phyloP scores from a whole-genome alignment of 495 filamentous ascomycete genomes.

The Aspergillus avenaceus region DNA sequence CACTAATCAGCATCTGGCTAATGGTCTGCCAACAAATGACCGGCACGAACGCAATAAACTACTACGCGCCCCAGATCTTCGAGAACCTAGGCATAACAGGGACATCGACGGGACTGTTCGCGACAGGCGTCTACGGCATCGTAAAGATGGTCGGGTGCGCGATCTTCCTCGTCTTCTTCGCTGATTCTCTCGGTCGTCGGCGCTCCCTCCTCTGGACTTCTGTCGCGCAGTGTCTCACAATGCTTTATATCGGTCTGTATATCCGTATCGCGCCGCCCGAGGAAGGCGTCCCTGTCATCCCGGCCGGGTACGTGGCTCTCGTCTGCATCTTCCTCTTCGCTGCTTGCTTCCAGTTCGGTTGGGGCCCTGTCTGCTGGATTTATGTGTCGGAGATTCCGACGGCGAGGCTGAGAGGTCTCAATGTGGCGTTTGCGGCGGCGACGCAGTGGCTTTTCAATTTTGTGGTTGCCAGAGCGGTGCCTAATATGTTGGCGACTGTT shows the following conservation, averaged over 20 bases:
- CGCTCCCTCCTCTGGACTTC: conserved; percentile 71
- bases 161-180: conserved; percentile 64
- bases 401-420: conserved; percentile 60
- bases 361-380: conserved; percentile 78
- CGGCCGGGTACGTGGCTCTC: conserved; percentile 62
- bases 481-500: conserved; percentile 49
- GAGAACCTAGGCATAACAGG: conserved; percentile 44
- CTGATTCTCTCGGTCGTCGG: conserved; percentile 67
- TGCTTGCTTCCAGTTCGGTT: conserved; percentile 73
- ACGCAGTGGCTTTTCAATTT: conserved; percentile 53
- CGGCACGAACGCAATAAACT: conserved; percentile 63
- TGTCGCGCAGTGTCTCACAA: conserved; percentile 63
- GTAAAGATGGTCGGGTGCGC: conserved; percentile 55
- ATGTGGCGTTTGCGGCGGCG: conserved; percentile 64
- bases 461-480: conserved; percentile 36
- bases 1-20: conserved; percentile 49
- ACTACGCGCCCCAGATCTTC: conserved; percentile 74
- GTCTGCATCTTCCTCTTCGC: conserved; percentile 73
- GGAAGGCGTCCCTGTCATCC: conserved; percentile 43
- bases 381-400: conserved; percentile 72
- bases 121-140: conserved; percentile 52
- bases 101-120: conserved; percentile 45
- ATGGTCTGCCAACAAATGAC: conserved; percentile 75
- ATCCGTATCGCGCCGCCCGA: conserved; percentile 64
- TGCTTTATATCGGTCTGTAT: conserved; percentile 81